Conservation (phyloP, 139 green algal genomes). For the Chlamydomonas asymmetrica region DNA sequence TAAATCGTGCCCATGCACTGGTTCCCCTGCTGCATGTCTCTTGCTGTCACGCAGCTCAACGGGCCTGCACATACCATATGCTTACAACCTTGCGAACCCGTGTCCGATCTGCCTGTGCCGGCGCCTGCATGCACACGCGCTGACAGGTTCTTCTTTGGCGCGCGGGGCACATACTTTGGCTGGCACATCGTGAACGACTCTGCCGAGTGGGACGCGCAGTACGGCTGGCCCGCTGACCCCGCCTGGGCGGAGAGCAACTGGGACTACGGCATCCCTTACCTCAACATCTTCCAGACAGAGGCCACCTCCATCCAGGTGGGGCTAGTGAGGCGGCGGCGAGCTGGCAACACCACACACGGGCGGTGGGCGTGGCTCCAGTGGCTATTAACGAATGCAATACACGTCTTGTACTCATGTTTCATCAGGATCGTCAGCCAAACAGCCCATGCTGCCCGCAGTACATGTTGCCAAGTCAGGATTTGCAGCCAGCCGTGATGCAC, state of each 20-base stretch:
- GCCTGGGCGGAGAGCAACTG: slow-evolving; percentile 77
- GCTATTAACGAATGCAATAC: no score
- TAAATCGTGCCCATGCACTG: background rate
- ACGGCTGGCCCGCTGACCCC: slow-evolving; percentile 63
- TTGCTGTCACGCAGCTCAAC: background rate
- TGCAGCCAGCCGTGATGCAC: no score
- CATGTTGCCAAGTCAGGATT: no score
- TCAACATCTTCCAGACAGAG: slow-evolving; percentile 59
- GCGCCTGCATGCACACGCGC: background rate
- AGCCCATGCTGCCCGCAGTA: no score
- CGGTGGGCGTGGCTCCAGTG: no score
- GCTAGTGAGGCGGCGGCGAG: no score
- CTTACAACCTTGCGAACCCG: background rate
- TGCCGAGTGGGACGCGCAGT: slow-evolving; percentile 37
- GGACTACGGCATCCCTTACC: slow-evolving; percentile 39
- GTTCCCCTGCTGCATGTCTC: background rate
- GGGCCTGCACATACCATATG: background rate
- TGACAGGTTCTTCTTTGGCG: slow-evolving; percentile 5
- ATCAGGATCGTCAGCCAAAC: no score
- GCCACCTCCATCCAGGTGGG: no score
- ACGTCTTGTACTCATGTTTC: no score
- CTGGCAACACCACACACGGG: no score
- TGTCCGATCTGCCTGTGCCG: background rate
- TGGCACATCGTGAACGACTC: slow-evolving; percentile 37
- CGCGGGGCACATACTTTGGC: background rate